phyloP scores from a whole-genome alignment of 2,329 filamentous ascomycete species.

The Ophiocordyceps camponoti-saundersi region DNA sequence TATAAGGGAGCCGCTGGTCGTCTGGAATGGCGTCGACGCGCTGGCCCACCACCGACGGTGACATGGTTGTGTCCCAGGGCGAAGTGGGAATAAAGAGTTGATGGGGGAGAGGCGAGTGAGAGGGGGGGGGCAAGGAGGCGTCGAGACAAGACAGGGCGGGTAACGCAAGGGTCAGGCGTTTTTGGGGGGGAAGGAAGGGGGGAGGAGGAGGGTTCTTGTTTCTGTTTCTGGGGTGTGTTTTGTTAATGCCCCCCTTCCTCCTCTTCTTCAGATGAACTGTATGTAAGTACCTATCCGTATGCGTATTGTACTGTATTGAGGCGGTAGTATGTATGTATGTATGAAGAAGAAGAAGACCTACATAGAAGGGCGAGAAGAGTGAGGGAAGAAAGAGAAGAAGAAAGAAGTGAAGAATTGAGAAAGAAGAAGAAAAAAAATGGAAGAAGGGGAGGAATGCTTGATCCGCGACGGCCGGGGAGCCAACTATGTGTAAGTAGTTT shows the following conservation, averaged over 20 bases:
- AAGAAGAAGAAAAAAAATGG: background rate
- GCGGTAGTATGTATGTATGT: too few species aligned
- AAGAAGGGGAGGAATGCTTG: background rate
- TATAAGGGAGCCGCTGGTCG: conserved; percentile 5
- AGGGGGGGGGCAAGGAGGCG: background rate
- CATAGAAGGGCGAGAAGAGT: background rate
- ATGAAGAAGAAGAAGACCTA: background rate
- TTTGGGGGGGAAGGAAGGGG: background rate
- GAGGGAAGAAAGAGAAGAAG: background rate
- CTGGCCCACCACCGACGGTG: conserved; percentile 2
- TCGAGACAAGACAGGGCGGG: background rate
- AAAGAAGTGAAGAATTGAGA: background rate
- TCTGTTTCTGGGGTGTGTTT: background rate
- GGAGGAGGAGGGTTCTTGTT: background rate
- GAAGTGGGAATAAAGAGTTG: too few species aligned
- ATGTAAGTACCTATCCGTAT: too few species aligned
- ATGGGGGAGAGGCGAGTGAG: too few species aligned
- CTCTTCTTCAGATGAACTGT: too few species aligned
- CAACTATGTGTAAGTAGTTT: background rate
- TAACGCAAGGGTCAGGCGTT: background rate
- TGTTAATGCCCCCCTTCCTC: too few species aligned
- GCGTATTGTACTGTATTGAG: too few species aligned
- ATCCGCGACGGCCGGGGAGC: background rate
- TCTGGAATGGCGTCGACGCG: conserved; percentile 6
- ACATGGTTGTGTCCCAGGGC: too few species aligned